Evolutionary conservation across 257 asterid species (phyloP).

Genomic region (Przewalskia tangutica): DNA sequence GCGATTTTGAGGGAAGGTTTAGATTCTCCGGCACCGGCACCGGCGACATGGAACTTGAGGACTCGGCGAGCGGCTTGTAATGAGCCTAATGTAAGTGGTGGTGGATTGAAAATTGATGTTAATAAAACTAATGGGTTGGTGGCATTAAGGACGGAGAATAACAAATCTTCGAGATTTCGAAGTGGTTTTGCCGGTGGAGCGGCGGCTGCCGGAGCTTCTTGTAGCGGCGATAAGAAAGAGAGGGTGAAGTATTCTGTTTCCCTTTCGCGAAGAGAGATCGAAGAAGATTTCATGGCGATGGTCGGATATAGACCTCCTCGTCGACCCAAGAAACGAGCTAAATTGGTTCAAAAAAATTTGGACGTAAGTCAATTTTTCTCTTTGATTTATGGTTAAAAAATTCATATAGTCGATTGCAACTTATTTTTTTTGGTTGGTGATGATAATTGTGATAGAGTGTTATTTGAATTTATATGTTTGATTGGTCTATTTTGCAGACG

Average conservation of each 20-base stretch:
- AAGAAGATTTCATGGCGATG: slow-evolving; percentile 14
- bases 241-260: slow-evolving; percentile 8
- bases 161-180: neutral
- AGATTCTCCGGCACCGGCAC: slow-evolving; percentile 24
- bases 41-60: slow-evolving; percentile 60
- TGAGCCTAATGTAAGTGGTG: slow-evolving; percentile 14
- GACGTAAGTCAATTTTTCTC: slow-evolving; percentile 1
- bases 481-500: slow-evolving; percentile 9
- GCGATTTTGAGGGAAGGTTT: slow-evolving; percentile 52
- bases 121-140: neutral
- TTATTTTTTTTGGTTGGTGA: neutral
- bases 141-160: neutral
- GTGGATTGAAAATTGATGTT: neutral
- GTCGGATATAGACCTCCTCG: slow-evolving; percentile 11
- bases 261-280: slow-evolving; percentile 8
- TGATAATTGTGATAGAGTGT: too few species aligned
- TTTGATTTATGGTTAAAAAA: neutral
- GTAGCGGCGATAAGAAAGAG: slow-evolving; percentile 1
- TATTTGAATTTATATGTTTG: neutral
- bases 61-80: slow-evolving; percentile 61
- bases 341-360: slow-evolving; percentile 4
- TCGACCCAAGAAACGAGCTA: slow-evolving; percentile 16
- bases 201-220: neutral
- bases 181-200: slow-evolving; percentile 10
- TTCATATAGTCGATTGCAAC: neutral